Conservation (phyloP, 2,329 filamentous ascomycete genomes). For the Thermothelomyces thermophilus region DNA sequence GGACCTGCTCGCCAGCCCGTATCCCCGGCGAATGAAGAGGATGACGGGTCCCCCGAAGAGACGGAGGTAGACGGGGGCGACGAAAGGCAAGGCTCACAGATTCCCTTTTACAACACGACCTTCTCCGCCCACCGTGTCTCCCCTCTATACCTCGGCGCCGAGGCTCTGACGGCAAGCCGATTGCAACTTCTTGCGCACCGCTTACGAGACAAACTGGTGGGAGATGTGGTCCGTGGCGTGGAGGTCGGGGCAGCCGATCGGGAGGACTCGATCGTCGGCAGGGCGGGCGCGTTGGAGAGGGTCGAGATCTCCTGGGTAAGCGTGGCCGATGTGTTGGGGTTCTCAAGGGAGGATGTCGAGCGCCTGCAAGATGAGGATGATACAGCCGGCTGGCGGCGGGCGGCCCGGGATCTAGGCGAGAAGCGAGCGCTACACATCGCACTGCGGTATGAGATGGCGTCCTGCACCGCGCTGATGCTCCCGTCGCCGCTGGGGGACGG, state of each 20-base stretch:
- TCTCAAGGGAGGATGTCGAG: neutral
- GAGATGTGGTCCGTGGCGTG: conserved; percentile 54
- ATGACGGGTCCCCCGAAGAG: neutral
- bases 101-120: conserved; percentile 51
- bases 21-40: neutral
- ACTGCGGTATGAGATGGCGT: conserved; percentile 47
- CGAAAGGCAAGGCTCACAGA: neutral
- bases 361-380: conserved; percentile 8
- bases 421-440: conserved; percentile 38
- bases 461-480: conserved; percentile 45
- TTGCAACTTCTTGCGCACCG: conserved; percentile 41
- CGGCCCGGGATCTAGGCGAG: conserved; percentile 15
- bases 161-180: conserved; percentile 32
- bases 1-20: neutral
- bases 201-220: conserved; percentile 49
- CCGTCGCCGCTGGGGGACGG: conserved; percentile 28
- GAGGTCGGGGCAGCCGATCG: conserved; percentile 38
- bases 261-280: conserved; percentile 34
- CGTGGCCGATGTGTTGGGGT: conserved; percentile 22
- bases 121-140: conserved; percentile 52
- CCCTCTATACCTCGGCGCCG: conserved; percentile 43
- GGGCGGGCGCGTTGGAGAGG: conserved; percentile 38
- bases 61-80: neutral
- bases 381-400: neutral
- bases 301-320: conserved; percentile 44